These are phyloP conservation scores for Chloranthus sessilifolius DNA, from an alignment of 164 flowering plant genomes.

Conservation along the genomic window DNA sequence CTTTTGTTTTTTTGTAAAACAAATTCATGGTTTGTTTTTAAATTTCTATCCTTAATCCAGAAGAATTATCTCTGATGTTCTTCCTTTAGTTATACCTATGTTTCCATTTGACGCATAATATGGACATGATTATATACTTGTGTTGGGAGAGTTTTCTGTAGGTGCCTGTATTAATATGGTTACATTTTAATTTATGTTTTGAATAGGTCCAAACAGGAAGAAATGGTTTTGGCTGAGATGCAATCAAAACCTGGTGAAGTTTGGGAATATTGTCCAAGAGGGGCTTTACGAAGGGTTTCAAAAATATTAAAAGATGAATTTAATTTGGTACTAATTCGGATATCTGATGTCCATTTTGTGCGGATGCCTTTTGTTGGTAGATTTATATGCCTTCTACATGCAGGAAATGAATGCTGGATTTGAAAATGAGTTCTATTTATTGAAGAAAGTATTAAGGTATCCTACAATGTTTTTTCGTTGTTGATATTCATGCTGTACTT, in stretches of 20 bases:
- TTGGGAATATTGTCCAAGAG: conserved; percentile 98
- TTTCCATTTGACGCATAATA: too few species aligned
- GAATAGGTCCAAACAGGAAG: conserved; percentile 63
- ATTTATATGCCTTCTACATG: conserved; percentile 4
- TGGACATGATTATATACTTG: too few species aligned
- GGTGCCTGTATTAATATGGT: too few species aligned
- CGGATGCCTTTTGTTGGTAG: neutral
- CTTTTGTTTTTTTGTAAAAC: too few species aligned
- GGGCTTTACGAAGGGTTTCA: conserved; percentile 62
- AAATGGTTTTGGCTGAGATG: conserved; percentile 98
- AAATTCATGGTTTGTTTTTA: too few species aligned
- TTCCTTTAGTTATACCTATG: too few species aligned
- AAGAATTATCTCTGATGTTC: too few species aligned
- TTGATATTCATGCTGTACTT: neutral
- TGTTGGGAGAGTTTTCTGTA: too few species aligned
- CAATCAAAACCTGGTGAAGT: conserved; percentile 67
- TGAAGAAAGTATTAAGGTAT: conserved; percentile 58
- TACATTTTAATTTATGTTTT: conserved; percentile 8
- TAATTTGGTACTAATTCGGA: conserved; percentile 58
- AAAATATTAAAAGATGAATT: conserved; percentile 83
- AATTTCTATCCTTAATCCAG: too few species aligned
- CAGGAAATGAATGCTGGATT: conserved; percentile 94
- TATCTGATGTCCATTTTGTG: neutral
- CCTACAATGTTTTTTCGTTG: neutral
- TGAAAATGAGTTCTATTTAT: conserved; percentile 83